Evolutionary conservation across 805 yeast species (phyloP), one percentile per base, ranked within the genome.

Genomic region (Ogataea zsoltii): DNA sequence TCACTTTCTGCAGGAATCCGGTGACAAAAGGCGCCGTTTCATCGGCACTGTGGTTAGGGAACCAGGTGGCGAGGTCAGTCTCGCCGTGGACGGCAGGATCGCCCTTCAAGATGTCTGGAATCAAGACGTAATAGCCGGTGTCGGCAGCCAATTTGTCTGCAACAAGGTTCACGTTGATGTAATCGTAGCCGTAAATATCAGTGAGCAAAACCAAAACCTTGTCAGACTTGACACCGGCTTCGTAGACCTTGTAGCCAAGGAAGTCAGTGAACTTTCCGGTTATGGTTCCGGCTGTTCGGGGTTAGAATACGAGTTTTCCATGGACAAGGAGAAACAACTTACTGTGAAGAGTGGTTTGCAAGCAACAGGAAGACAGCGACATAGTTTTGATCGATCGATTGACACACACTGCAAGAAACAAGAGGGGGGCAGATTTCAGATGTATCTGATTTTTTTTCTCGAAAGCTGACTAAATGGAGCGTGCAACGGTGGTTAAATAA

Each of bases 101-200:
- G 29, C 77, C 79, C 23, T 76, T 65, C 54, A 88, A 74, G 48
- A 87, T 72, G 64, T 89, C 96, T n/a, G 96, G 96, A 28, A 84
- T 67, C 38, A 83, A 70, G 1, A 85, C 91, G 35, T 75, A 77
- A 68, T 75, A 88, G 18, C 88, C 88, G 9, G 58, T 45, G 7
- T 62, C 62, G 39, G 65, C 65, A 37, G 91, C 86, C 49, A 85
- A 77, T 43, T 70, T 67, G 60, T 85, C 90, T 13, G 90, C 92
- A 49, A 80, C 62, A 55, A 90, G 71, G 55, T 75, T 66, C 30
- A 66, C 66, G 64, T 90, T 89, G 61, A 70, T 71, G 60, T 72
- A 74, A 38, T 69, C 69, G 61, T 75, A 67, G 30, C 97, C 96
- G 49, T 62, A 79, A 38, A 89, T 69, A 61, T 90, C 97, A 34